A percentile compares a stretch with the other conserved stretches of the same genome.
Evolutionary conservation across 768 basidiomycete genomes (phyloP).

Genomic region (Austroboletus eburneus): DNA sequence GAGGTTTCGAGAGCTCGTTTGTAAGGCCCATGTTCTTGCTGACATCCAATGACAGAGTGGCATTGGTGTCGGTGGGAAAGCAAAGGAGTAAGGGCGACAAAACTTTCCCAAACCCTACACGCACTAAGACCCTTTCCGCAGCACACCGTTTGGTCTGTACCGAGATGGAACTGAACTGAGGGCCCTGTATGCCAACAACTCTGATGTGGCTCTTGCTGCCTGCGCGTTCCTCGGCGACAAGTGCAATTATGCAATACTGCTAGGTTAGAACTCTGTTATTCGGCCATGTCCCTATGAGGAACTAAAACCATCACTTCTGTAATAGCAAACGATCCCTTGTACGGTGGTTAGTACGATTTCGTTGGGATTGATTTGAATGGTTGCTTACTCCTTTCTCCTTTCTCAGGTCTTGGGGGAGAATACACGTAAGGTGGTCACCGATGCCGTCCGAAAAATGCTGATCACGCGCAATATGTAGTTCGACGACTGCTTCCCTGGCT

Average conservation of each 20-base stretch:
- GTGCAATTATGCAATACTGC: conserved; percentile 72
- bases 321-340: conserved; percentile 71
- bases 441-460: not conserved
- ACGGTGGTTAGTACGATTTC: conserved; percentile 52
- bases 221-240: conserved; percentile 58
- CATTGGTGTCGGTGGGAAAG: conserved; percentile 60
- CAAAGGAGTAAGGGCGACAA: conserved; percentile 57
- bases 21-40: conserved; percentile 22
- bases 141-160: conserved; percentile 73
- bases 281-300: not conserved
- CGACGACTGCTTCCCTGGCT: conserved; percentile 67
- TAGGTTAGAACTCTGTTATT: conserved; percentile 44
- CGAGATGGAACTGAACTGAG: conserved; percentile 75
- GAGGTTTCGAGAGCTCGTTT: conserved; percentile 43
- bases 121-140: conserved; percentile 25
- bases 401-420: conserved; percentile 65
- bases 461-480: conserved; percentile 35
- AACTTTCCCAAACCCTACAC: not conserved
- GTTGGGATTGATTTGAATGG: not conserved
- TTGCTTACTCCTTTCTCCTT: not conserved
- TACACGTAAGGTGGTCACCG: conserved; percentile 57
- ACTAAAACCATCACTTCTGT: conserved; percentile 5
- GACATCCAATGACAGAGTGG: conserved; percentile 47
- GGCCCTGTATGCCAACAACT: conserved; percentile 66
- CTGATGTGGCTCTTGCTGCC: conserved; percentile 63